These are phyloP conservation scores for Rhizoclosmatium sp. DNA, from an alignment of 192 early-diverging fungal genomes.

Conservation along the genomic window DNA sequence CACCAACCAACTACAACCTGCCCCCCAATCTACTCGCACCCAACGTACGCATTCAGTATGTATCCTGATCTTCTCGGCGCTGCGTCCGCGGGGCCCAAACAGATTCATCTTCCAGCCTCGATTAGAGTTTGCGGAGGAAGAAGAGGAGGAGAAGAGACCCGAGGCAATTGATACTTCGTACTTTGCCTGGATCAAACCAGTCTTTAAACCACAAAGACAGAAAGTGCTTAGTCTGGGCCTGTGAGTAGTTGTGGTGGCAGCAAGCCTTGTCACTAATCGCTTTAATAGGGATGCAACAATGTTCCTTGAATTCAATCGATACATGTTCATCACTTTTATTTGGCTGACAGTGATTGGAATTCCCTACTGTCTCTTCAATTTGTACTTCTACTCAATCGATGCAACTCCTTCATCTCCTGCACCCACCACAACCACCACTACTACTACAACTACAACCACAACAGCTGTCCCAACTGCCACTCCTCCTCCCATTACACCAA, in stretches of 20 bases:
- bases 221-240: conserved; percentile 12
- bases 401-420: not conserved
- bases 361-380: conserved; percentile 24
- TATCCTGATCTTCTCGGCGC: conserved; percentile 2
- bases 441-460: not conserved
- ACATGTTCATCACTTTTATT: conserved; percentile 21
- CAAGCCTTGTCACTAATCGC: not conserved
- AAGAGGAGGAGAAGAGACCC: not conserved
- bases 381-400: not conserved
- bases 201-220: not conserved
- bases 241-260: not conserved
- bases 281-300: conserved; percentile 20
- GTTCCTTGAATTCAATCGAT: conserved; percentile 17
- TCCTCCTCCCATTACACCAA: not conserved
- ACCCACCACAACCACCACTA: not conserved
- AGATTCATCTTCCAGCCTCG: conserved; percentile 16
- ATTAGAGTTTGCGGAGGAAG: conserved; percentile 13
- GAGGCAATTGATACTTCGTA: conserved; percentile 1
- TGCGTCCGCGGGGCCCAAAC: conserved; percentile 8
- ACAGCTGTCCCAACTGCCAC: not conserved
- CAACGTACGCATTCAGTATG: not conserved
- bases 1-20: not conserved
- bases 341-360: not conserved
- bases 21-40: not conserved
- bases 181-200: conserved; percentile 24